phyloP scores from a whole-genome alignment of 306 rosid species.

The Pueraria montana region DNA sequence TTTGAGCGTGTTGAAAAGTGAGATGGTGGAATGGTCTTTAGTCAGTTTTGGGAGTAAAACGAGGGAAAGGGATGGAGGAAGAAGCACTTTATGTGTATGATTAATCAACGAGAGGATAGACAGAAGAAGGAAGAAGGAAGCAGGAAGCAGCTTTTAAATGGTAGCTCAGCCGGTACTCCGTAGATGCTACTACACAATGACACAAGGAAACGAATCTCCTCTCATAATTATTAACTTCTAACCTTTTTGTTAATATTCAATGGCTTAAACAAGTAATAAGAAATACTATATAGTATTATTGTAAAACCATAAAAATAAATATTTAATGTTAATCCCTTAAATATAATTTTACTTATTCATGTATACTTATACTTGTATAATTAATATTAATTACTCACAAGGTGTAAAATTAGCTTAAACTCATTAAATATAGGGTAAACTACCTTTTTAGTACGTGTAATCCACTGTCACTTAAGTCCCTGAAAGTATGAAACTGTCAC shows the following conservation, averaged over 20 bases:
- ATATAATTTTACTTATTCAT: too few relatives aligned
- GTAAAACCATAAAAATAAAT: too few relatives aligned
- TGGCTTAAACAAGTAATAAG: too few relatives aligned
- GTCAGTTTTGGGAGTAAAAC: background rate
- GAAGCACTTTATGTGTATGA: background rate
- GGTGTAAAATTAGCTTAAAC: too few relatives aligned
- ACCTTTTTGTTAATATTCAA: background rate
- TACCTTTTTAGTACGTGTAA: too few relatives aligned
- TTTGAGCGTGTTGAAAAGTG: background rate
- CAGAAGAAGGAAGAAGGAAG: background rate
- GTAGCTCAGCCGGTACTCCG: background rate
- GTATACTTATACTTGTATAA: too few relatives aligned
- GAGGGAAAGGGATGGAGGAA: background rate
- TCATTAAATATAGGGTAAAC: too few relatives aligned
- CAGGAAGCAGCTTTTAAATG: background rate
- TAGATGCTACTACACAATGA: background rate
- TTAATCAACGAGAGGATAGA: too few relatives aligned
- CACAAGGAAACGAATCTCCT: background rate
- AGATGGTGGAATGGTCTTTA: background rate
- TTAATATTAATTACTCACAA: too few relatives aligned
- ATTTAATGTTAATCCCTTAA: background rate
- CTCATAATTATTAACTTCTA: background rate
- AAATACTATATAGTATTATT: too few relatives aligned
- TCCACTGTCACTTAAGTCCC: too few relatives aligned
- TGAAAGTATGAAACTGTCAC: too few relatives aligned